A percentile compares a stretch with the other conserved stretches of the same genome.
Conservation (phyloP, 139 green algal genomes). For the Prasinococcaceae sp. region DNA sequence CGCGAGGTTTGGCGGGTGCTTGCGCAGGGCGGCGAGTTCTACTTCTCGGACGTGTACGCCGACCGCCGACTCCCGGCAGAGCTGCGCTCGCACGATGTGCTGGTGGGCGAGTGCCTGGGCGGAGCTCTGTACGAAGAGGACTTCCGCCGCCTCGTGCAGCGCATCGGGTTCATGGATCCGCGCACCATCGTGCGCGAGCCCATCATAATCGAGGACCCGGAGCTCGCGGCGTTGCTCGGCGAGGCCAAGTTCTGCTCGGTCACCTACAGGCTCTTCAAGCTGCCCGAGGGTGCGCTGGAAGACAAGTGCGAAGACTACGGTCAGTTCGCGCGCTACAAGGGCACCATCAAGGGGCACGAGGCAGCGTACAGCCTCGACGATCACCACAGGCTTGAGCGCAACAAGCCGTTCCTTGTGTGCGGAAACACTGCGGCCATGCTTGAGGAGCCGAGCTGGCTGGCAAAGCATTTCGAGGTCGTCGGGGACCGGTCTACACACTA, state of each 20-base stretch:
- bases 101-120: conserved; percentile 83
- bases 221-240: conserved; percentile 54
- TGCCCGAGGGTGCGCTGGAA: conserved; percentile 53
- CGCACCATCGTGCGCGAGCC: conserved; percentile 16
- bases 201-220: conserved; percentile 48
- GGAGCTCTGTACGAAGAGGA: conserved; percentile 86
- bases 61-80: conserved; percentile 32
- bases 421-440: conserved; percentile 84
- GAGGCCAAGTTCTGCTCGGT: conserved; percentile 80
- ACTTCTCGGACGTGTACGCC: conserved; percentile 92
- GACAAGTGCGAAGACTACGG: conserved; percentile 77
- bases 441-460: conserved; percentile 55
- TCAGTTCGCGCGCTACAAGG: conserved; percentile 36
- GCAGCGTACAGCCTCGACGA: conserved; percentile 68
- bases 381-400: conserved; percentile 53
- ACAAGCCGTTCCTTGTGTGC: conserved; percentile 70
- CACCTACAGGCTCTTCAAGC: conserved; percentile 94
- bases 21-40: conserved; percentile 81
- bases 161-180: conserved; percentile 73
- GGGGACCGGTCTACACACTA: conserved; percentile 54
- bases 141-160: conserved; percentile 41
- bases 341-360: conserved; percentile 52
- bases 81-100: conserved; percentile 32
- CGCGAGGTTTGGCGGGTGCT: conserved; percentile 55
- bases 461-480: conserved; percentile 48